Percentiles rank a stretch among this genome's conserved stretches.
Conservation (phyloP, 306 rosid species). For the Rubus idaeus region DNA sequence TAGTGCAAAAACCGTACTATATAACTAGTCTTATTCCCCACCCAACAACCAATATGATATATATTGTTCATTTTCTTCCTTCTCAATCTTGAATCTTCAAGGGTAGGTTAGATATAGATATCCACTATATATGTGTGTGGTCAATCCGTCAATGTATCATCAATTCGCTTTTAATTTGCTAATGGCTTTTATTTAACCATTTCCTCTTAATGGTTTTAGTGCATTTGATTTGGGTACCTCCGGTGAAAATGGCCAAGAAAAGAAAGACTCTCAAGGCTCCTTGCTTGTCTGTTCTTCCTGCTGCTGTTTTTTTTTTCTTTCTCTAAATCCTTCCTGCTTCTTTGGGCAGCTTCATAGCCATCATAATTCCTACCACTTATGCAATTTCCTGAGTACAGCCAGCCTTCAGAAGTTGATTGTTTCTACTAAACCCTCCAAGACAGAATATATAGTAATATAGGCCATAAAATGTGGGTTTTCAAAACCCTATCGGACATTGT, state of each 20-base stretch:
- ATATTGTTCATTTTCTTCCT: not conserved
- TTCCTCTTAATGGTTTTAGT: not conserved
- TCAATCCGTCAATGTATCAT: not conserved
- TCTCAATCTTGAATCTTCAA: not conserved
- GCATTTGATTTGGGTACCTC: not conserved
- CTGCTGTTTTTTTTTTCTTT: too few relatives aligned
- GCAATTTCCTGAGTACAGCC: not conserved
- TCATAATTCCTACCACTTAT: not conserved
- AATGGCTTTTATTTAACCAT: not conserved
- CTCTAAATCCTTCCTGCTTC: not conserved
- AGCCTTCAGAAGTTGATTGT: not conserved
- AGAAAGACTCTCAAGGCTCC: not conserved
- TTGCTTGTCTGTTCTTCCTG: not conserved
- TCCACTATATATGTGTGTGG: not conserved
- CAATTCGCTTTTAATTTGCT: not conserved
- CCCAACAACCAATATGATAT: slow-evolving; percentile 3
- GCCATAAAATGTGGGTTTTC: not conserved
- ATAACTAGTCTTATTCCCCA: not conserved
- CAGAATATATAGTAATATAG: not conserved
- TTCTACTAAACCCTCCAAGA: not conserved
- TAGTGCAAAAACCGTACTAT: slow-evolving; percentile 17
- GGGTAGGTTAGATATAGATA: not conserved
- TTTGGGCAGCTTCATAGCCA: not conserved
- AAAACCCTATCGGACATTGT: not conserved
- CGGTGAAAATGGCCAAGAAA: not conserved